These are phyloP conservation scores for Penicillium coffeae DNA, from an alignment of 495 filamentous ascomycete genomes.

Conservation along the genomic window DNA sequence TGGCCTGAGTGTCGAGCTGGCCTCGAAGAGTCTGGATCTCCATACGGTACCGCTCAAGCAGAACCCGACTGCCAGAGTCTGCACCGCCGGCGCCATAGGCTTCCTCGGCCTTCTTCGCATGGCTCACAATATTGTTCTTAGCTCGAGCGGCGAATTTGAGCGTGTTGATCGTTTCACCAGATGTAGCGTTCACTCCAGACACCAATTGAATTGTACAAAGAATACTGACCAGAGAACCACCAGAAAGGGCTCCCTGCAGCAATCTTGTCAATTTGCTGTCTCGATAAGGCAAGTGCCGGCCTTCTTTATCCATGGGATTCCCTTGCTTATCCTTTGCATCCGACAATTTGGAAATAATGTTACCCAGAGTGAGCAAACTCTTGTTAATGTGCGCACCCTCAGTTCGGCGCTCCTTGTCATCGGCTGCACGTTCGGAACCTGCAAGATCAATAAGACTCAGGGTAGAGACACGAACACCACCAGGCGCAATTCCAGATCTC, in stretches of 20 bases:
- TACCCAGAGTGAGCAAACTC: conserved; percentile 90
- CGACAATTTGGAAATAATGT: conserved; percentile 83
- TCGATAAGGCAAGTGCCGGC: conserved; percentile 88
- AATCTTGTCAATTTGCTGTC: conserved; percentile 96
- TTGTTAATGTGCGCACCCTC: conserved; percentile 99
- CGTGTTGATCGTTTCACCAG: conserved; percentile 88
- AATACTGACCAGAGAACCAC: conserved; percentile 92
- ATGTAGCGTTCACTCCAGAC: conserved; percentile 60
- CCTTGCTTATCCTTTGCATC: conserved; percentile 81
- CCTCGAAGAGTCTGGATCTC: conserved; percentile 80
- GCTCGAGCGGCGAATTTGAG: conserved; percentile 95
- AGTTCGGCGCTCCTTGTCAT: conserved; percentile 87
- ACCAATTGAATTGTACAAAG: conserved; percentile 91
- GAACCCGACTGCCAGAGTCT: conserved; percentile 78
- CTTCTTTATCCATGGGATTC: conserved; percentile 70
- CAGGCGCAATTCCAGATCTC: conserved; percentile 72
- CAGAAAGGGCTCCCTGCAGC: conserved; percentile 87
- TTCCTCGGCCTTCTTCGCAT: conserved; percentile 93
- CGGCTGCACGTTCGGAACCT: conserved; percentile 91
- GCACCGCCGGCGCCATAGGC: conserved; percentile 65
- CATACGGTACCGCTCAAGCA: conserved; percentile 90
- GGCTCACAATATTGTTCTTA: conserved; percentile 96
- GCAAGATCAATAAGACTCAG: conserved; percentile 94
- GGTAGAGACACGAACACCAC: conserved; percentile 92
- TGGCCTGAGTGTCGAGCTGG: conserved; percentile 76